A percentile compares a stretch with the other conserved stretches of the same genome.
phyloP scores from a whole-genome alignment of 2,329 filamentous ascomycete genomes.

The Scytalidium sp. region DNA sequence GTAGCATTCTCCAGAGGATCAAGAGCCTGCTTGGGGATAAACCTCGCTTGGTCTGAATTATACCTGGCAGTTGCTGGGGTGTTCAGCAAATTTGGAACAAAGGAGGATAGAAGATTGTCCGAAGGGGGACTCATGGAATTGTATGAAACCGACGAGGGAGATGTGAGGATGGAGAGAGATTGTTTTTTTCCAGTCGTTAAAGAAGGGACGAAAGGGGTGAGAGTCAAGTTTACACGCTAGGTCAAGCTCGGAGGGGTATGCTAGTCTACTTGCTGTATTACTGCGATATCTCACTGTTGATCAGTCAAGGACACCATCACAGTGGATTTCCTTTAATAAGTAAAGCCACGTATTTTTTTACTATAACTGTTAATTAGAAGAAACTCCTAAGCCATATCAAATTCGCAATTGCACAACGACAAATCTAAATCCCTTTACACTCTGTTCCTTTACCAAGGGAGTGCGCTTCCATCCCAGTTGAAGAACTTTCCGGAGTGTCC shows the following conservation, averaged over 20 bases:
- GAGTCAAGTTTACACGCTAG: constrained; percentile 8
- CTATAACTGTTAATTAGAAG: no score
- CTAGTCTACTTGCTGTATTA: background rate
- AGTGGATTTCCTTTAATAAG: no score
- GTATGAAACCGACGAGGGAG: constrained; percentile 21
- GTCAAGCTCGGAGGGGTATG: no score
- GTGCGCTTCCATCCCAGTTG: constrained; percentile 6
- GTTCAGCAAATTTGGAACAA: constrained; percentile 13
- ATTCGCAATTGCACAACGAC: no score
- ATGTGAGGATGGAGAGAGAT: constrained; percentile 16
- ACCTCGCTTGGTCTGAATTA: constrained; percentile 19
- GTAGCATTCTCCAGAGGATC: constrained; percentile 40
- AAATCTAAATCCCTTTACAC: no score
- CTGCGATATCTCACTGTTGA: background rate
- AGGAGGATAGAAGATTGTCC: constrained; percentile 14
- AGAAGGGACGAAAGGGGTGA: constrained; percentile 10
- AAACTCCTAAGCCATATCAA: no score
- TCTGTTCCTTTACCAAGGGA: constrained; percentile 13
- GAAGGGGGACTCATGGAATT: constrained; percentile 20
- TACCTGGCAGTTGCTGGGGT: constrained; percentile 13
- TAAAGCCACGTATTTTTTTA: no score
- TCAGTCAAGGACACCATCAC: background rate
- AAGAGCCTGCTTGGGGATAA: constrained; percentile 37
- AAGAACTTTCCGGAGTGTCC: constrained; percentile 13
- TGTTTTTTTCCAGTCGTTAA: constrained; percentile 9